These are phyloP conservation scores for Neurospora tetrasperma DNA, from an alignment of 495 filamentous ascomycete genomes.

Conservation along the genomic window DNA sequence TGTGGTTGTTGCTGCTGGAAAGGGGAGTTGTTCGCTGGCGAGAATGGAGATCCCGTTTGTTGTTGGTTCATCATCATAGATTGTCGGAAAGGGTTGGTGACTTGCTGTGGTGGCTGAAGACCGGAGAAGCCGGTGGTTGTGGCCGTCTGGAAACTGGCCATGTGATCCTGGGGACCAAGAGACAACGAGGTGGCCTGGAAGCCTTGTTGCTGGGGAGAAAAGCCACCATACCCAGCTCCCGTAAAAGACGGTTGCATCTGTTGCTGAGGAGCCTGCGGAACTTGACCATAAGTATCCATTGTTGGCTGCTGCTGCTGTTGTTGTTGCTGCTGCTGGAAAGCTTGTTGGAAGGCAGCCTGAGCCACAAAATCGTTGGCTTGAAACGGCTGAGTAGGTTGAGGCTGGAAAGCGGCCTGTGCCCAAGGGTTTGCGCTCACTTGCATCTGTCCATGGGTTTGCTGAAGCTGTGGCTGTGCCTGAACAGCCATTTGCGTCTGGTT, in stretches of 20 bases:
- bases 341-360: constrained; percentile 39
- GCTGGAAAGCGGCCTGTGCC: constrained; percentile 23
- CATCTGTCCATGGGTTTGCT: constrained; percentile 16
- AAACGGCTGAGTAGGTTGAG: constrained; percentile 23
- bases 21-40: background rate
- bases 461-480: constrained; percentile 30
- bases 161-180: constrained; percentile 57
- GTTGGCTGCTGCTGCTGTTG: constrained; percentile 23
- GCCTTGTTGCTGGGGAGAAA: constrained; percentile 54
- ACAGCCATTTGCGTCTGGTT: constrained; percentile 66
- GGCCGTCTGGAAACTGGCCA: constrained; percentile 39
- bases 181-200: constrained; percentile 44
- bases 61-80: constrained; percentile 58
- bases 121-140: constrained; percentile 29
- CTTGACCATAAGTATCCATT: constrained; percentile 12
- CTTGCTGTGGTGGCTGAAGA: constrained; percentile 43
- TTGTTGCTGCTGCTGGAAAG: constrained; percentile 38
- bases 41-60: constrained; percentile 34
- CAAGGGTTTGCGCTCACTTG: constrained; percentile 25
- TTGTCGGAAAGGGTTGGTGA: constrained; percentile 80
- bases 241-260: constrained; percentile 45
- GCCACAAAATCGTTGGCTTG: constrained; percentile 41
- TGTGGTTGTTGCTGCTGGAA: constrained; percentile 4
- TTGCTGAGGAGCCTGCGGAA: constrained; percentile 36
- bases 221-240: constrained; percentile 80